A percentile compares a stretch with the other conserved stretches of the same genome.
Conservation (phyloP, 805 yeast species). For the Kodamaea lidongshanica region DNA sequence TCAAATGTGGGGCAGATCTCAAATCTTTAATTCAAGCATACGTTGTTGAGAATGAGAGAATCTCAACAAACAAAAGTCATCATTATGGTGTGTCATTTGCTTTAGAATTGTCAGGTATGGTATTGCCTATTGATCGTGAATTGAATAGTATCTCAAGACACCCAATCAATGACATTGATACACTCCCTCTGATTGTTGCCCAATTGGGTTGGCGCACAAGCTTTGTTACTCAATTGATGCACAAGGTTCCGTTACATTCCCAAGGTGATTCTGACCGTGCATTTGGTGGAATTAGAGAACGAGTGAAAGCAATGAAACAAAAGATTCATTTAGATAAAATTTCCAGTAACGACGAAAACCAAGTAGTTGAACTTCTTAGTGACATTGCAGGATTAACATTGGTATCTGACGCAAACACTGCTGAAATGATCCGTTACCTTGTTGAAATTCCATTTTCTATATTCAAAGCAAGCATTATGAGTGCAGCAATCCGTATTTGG, state of each 20-base stretch:
- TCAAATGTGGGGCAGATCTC: constrained; percentile 62
- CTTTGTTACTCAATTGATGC: constrained; percentile 29
- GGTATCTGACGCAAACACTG: constrained; percentile 32
- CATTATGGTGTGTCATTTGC: constrained; percentile 89
- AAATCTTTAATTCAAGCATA: constrained; percentile 76
- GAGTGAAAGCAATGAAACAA: constrained; percentile 13
- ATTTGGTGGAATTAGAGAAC: constrained; percentile 22
- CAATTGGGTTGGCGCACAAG: constrained; percentile 68
- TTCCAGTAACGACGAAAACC: constrained; percentile 8
- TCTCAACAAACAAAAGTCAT: constrained; percentile 22
- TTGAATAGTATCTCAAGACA: constrained; percentile 42
- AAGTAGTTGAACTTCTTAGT: constrained; percentile 40
- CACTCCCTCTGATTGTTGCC: constrained; percentile 67
- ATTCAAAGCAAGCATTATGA: constrained; percentile 55
- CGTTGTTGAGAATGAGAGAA: constrained; percentile 37
- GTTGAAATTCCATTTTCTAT: constrained; percentile 66
- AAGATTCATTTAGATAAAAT: background rate
- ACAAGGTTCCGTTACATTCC: constrained; percentile 23
- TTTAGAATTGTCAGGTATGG: constrained; percentile 73
- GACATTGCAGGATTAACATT: constrained; percentile 35
- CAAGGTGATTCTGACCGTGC: constrained; percentile 23
- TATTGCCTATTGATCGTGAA: constrained; percentile 64
- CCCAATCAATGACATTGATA: constrained; percentile 39
- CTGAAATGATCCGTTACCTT: constrained; percentile 44
- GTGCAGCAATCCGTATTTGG: constrained; percentile 74